Conservation (phyloP, 371 early-diverging fungal species). For the Rhizopus delemar region DNA sequence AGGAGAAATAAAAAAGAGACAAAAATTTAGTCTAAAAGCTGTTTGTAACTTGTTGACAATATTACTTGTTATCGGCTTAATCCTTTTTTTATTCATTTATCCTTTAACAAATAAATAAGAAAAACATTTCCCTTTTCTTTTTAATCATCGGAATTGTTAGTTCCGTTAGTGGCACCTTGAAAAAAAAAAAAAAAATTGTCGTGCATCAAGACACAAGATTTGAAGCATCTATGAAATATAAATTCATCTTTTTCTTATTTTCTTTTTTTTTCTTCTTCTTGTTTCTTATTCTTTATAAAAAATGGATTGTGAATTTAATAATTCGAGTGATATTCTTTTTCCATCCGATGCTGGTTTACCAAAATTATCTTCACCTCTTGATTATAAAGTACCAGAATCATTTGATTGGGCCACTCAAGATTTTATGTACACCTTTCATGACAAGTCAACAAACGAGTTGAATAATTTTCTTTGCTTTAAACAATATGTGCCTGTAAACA, state of each 20-base stretch:
- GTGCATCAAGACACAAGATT: too few relatives aligned
- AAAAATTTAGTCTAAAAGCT: slow-evolving; percentile 9
- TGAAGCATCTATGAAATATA: too few relatives aligned
- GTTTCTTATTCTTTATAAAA: too few relatives aligned
- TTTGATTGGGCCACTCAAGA: slow-evolving; percentile 46
- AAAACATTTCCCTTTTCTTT: not conserved
- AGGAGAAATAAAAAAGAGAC: slow-evolving; percentile 3
- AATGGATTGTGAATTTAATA: slow-evolving; percentile 28
- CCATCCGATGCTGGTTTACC: slow-evolving; percentile 42
- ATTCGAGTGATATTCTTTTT: slow-evolving; percentile 42
- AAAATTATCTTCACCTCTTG: slow-evolving; percentile 36
- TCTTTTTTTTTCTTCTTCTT: too few relatives aligned
- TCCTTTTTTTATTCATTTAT: slow-evolving; percentile 20
- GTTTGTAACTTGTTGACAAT: slow-evolving; percentile 23
- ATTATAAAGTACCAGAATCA: slow-evolving; percentile 38
- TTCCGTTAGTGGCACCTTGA: not conserved
- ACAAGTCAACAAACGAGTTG: slow-evolving; percentile 24
- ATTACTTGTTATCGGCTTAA: slow-evolving; percentile 13
- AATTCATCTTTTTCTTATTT: too few relatives aligned
- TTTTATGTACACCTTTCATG: slow-evolving; percentile 31
- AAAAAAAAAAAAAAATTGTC: not conserved
- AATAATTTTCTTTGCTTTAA: slow-evolving; percentile 19
- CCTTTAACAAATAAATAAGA: slow-evolving; percentile 12
- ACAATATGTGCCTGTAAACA: slow-evolving; percentile 21
- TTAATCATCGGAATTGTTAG: not conserved